Evolutionary conservation across 257 asterid genomes (phyloP), one percentile per base, ranked within the genome.

Genomic region (Solanum chiquidenum): DNA sequence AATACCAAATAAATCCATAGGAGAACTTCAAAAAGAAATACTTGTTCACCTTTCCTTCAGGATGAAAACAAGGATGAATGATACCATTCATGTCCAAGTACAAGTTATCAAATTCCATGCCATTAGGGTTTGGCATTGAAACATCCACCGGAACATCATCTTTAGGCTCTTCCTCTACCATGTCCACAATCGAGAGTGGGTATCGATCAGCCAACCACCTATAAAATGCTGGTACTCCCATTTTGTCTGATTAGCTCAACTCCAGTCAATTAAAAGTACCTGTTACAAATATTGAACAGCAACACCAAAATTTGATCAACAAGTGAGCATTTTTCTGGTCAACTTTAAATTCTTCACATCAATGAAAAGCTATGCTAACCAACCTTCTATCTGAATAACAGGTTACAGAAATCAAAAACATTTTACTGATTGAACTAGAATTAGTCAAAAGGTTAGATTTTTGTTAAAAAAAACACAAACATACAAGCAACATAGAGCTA

Each of bases 191-290:
- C 76, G 97, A 92, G 83, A 93, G 86, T 31, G 99, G 99, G 84
- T 93, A 95, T 88, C 98, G 96, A 94, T 96, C 99, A 42, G 98
- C 98, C 86, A 96, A 90, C 98, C 99, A 96, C 90, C 98, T 90
- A 90, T 96, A 95, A 89, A 96, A 96, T 37, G 99, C 96, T 40
- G 99, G 99, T 60, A 96, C 98, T 13, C 99, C 99, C 99, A 96
- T 96, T 88, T 52, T 86, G 44, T 58, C 60, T 35, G 44, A 80
- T 46, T 80, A 80, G 20, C 68, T 34, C 40, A 80, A 52, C 64
- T 49, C 69, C 69, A 82, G 85, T 29, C 68, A 49, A 82, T 82
- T 29, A 29, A 49, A 82, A 52, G 44, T 82, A 49, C 85, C 85
- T 82, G 85, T 46, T 27, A 46, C 29, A 25, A 49, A 49, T 46